phyloP scores from a whole-genome alignment of 2,329 filamentous ascomycete species.

The Sclerotinia minor region DNA sequence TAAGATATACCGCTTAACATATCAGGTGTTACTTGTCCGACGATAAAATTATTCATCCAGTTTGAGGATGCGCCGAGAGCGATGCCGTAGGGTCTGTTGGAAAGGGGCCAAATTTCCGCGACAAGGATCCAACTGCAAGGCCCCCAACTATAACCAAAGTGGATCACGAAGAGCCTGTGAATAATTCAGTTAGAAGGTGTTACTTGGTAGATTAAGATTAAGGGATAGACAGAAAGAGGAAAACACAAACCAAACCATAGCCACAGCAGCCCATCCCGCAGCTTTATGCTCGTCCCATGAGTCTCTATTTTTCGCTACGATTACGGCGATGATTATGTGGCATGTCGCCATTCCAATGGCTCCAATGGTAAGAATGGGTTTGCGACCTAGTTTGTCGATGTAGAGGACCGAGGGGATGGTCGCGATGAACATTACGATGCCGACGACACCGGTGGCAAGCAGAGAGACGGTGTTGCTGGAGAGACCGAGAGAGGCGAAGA shows the following conservation, averaged over 20 bases:
- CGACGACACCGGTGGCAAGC: conserved; percentile 69
- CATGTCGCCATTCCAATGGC: conserved; percentile 67
- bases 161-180: conserved; percentile 63
- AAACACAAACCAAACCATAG: conserved; percentile 57
- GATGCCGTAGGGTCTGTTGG: conserved; percentile 68
- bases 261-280: conserved; percentile 67
- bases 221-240: too few relatives aligned
- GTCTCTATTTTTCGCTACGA: conserved; percentile 63
- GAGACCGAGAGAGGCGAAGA: conserved; percentile 50
- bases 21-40: conserved; percentile 69
- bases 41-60: conserved; percentile 63
- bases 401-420: conserved; percentile 67
- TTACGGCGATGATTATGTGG: conserved; percentile 23
- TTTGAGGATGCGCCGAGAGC: conserved; percentile 66
- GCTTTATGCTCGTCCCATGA: conserved; percentile 56
- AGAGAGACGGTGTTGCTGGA: conserved; percentile 53
- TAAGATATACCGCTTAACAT: conserved; percentile 66
- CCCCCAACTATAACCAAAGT: conserved; percentile 76
- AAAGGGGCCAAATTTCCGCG: conserved; percentile 72
- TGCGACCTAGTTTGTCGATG: conserved; percentile 64
- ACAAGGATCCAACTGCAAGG: conserved; percentile 74
- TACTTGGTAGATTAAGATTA: not conserved
- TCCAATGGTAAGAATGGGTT: conserved; percentile 61
- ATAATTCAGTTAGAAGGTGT: not conserved
- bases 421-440: conserved; percentile 67